These are phyloP conservation scores for Boletellus ananiceps DNA, from an alignment of 768 basidiomycete species.

Conservation along the genomic window DNA sequence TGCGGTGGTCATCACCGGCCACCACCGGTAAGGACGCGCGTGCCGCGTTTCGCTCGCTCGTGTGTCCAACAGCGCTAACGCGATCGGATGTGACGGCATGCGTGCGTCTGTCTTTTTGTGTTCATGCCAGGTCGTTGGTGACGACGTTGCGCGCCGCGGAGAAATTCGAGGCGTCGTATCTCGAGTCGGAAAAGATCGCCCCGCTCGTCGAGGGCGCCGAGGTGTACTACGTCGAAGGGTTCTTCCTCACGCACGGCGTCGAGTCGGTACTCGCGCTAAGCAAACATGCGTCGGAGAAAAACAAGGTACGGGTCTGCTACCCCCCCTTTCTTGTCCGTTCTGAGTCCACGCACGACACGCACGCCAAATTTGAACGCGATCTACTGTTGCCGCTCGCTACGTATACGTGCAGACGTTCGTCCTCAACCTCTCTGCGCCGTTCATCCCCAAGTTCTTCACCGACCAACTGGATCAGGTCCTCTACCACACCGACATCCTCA, in stretches of 20 bases:
- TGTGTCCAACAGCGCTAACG: neutral
- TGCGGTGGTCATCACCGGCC: constrained; percentile 91
- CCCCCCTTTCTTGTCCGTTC: neutral
- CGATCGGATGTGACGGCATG: neutral
- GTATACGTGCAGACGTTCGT: constrained; percentile 60
- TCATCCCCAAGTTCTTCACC: constrained; percentile 93
- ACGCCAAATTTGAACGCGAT: too few relatives aligned
- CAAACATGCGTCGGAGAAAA: constrained; percentile 66
- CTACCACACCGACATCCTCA: constrained; percentile 81
- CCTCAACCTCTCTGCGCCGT: constrained; percentile 94
- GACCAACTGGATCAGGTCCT: constrained; percentile 76
- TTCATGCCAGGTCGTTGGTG: constrained; percentile 68
- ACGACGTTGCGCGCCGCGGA: constrained; percentile 90
- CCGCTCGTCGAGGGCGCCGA: constrained; percentile 76
- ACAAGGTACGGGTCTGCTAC: constrained; percentile 52
- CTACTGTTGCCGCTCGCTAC: neutral
- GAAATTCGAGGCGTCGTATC: constrained; percentile 78
- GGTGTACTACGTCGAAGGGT: constrained; percentile 92
- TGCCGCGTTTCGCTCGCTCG: neutral
- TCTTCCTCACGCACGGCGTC: constrained; percentile 92
- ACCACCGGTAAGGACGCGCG: constrained; percentile 61
- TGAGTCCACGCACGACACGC: too few relatives aligned
- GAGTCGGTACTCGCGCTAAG: constrained; percentile 67
- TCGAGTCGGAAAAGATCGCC: constrained; percentile 70
- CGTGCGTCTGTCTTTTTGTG: too few relatives aligned